Percentiles rank a stretch among this genome's conserved stretches.
Conservation (phyloP, 176 grass and related monocot species). For the Zea luxurians region DNA sequence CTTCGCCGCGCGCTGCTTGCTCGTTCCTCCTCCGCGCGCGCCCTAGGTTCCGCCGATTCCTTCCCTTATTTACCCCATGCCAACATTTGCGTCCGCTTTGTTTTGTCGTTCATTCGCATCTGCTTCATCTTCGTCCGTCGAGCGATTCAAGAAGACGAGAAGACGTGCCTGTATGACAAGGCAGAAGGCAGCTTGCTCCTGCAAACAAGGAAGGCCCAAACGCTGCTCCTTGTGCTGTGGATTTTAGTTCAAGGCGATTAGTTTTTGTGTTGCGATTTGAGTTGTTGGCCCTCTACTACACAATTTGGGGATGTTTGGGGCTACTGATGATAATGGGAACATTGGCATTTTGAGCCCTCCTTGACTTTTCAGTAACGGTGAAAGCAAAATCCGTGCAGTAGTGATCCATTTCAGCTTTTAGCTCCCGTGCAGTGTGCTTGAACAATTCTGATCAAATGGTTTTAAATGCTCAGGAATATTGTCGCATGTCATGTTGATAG, state of each 20-base stretch:
- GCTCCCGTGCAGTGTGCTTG: not conserved
- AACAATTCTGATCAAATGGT: constrained; percentile 5
- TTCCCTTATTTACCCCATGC: not conserved
- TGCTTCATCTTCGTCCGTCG: not conserved
- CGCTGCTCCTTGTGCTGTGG: not conserved
- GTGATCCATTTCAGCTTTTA: not conserved
- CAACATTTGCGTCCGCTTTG: not conserved
- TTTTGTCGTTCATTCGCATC: not conserved
- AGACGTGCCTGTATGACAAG: too few species aligned
- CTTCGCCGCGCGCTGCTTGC: constrained; percentile 58
- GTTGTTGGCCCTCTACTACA: not conserved
- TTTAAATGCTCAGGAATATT: not conserved
- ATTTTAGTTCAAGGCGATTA: not conserved
- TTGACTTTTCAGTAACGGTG: not conserved
- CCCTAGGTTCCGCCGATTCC: constrained; percentile 34
- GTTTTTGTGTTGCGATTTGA: constrained; percentile 9
- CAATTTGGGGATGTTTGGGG: not conserved
- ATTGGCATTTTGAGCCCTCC: not conserved
- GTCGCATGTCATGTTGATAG: not conserved
- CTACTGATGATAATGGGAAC: not conserved
- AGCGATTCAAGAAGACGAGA: not conserved
- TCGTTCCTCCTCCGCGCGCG: constrained; percentile 36
- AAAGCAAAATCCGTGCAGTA: not conserved
- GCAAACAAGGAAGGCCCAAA: not conserved
- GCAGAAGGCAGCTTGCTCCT: not conserved